These are phyloP conservation scores for Bocquillonia castaneifolia DNA, from an alignment of 441 rosid species.

Conservation along the genomic window DNA sequence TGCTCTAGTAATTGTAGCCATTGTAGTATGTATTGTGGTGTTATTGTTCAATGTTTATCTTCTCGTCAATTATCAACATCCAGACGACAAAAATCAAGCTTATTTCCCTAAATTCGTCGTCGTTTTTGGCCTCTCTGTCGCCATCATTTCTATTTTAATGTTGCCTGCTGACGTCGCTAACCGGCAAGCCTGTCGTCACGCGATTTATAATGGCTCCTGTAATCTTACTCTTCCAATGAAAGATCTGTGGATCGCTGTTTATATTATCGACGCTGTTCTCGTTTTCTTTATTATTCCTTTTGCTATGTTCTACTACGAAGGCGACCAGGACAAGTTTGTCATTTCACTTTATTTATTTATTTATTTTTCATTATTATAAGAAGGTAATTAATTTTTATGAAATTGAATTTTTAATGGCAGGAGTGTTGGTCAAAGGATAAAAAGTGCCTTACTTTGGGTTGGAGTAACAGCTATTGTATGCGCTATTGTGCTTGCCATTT, in stretches of 20 bases:
- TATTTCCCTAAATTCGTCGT: slow-evolving; percentile 94
- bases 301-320: slow-evolving; percentile 98
- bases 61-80: slow-evolving; percentile 95
- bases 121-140: slow-evolving; percentile 81
- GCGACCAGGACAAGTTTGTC: slow-evolving; percentile 94
- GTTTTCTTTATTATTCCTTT: slow-evolving; percentile 91
- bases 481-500: slow-evolving; percentile 79
- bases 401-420: slow-evolving; percentile 35
- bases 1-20: slow-evolving; percentile 89
- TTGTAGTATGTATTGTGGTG: slow-evolving; percentile 74
- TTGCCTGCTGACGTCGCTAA: slow-evolving; percentile 95
- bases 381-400: background rate
- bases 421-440: slow-evolving; percentile 75
- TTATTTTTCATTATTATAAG: background rate
- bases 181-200: slow-evolving; percentile 84
- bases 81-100: slow-evolving; percentile 95
- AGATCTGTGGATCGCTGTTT: slow-evolving; percentile 90
- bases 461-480: slow-evolving; percentile 72
- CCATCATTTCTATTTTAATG: slow-evolving; percentile 90
- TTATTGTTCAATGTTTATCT: slow-evolving; percentile 84
- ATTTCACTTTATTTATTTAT: slow-evolving; percentile 14
- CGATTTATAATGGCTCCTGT: slow-evolving; percentile 90
- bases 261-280: slow-evolving; percentile 76
- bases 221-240: slow-evolving; percentile 92
- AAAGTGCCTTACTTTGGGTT: slow-evolving; percentile 87